These are phyloP conservation scores for Epichloe gansuensis DNA, from an alignment of 2,329 filamentous ascomycete species.

Conservation along the genomic window DNA sequence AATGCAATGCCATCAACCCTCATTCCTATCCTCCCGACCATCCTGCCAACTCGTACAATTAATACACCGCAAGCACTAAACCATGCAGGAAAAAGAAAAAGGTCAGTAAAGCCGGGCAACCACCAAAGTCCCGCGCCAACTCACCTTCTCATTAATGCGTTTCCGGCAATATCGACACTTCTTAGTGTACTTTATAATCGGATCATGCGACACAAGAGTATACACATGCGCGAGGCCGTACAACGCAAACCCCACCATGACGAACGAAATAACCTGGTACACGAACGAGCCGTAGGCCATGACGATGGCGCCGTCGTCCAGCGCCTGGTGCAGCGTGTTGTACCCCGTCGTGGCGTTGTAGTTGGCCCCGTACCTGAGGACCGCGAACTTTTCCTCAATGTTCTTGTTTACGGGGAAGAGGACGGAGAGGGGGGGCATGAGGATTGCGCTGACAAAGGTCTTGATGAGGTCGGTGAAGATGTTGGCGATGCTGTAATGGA, in stretches of 20 bases:
- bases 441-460: conserved; percentile 56
- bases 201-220: conserved; percentile 46
- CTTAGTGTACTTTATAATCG: conserved; percentile 56
- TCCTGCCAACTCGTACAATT: conserved; percentile 41
- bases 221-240: conserved; percentile 53
- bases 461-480: conserved; percentile 61
- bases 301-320: conserved; percentile 58
- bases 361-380: conserved; percentile 44
- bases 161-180: conserved; percentile 58
- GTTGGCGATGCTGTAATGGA: conserved; percentile 43
- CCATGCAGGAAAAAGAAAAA: neutral
- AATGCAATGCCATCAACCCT: neutral
- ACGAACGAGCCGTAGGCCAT: conserved; percentile 61
- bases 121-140: conserved; percentile 4
- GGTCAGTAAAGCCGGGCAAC: too few relatives aligned
- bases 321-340: conserved; percentile 56
- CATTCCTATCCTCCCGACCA: conserved; percentile 29
- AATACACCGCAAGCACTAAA: conserved; percentile 30
- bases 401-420: conserved; percentile 58
- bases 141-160: conserved; percentile 48
- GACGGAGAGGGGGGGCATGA: conserved; percentile 56
- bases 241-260: conserved; percentile 50
- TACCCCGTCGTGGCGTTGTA: conserved; percentile 43
- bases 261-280: conserved; percentile 51
- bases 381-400: conserved; percentile 61